Base-by-base conservation (phyloP, 805 yeast species). In the Yamadazyma ubonensis region DNA sequence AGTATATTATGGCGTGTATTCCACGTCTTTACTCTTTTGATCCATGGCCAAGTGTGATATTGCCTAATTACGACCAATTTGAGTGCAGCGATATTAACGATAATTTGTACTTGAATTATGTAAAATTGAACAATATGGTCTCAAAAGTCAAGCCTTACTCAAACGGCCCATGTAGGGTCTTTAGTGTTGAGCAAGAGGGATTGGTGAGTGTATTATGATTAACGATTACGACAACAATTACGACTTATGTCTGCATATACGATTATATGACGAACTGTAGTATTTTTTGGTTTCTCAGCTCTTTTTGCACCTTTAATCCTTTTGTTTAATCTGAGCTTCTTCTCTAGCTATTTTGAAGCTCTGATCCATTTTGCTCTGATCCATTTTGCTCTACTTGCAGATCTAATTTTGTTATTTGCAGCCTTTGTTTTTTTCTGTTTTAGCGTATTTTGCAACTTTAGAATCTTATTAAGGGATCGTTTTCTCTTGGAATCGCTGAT, bases 11-110 rank as follows among this genome's bases (percentile, higher is more conserved):
- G 26, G 59, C 59, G 41, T 67, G 73, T 45, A 48, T 67, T 9
- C 71, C 71, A 1, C 53, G 50, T 30, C 54, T 68, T 38, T 65
- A 65, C 45, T 61, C 70, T 8, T 67, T 38, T 44, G 73, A 67
- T 44, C 59, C 52, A 41, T 69, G 74, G 74, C 38, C 41, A 22
- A 36, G 38, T 18, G 29, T 58, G 14, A 52, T 55, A 1, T 28
- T 59, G n/a, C 49, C 60, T 10, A 53, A 55, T 32, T 49, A 38
- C 17, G 39, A 44, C 12, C 21, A 30, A n/a, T 43, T 50, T 12
- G 18, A 32, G 25, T 25, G 21, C 7, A 20, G 25, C 15, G 17
- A 30, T 2, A 18, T 14, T 4, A 22, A 48, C 19, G 39, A 36
- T 11, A 48, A 50, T 29, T 11, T 52, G 2, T 50, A 46, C 14